Evolutionary conservation across 768 basidiomycete genomes (phyloP), one percentile per base, ranked within the genome.

Genomic region (Cubamyces sp.): DNA sequence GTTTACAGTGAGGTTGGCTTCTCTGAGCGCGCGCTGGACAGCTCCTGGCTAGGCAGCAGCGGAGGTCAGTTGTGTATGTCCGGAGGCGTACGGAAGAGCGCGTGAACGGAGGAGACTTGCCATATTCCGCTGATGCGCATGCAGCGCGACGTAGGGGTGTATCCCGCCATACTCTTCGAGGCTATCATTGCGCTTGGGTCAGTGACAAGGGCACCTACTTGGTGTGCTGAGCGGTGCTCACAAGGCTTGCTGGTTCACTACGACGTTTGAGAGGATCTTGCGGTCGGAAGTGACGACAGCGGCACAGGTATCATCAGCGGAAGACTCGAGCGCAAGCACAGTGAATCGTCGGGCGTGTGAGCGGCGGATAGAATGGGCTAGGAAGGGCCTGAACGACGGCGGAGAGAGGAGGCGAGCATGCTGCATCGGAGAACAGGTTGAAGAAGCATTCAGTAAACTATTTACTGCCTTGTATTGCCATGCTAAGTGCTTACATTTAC

Each of bases 251-350:
- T 98, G 96, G 70, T 90, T 92, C 41, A 92, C 76, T 62, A 98
- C 88, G 5, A 98, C 84, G 72, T 95, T 96, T 2, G 93, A 88
- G 55, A 91, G 84, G 42, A 98, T 80, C 70, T 79, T 69, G 19
- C 85, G 82, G 8, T 83, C 77, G 1, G 88, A 90, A 19, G 84
- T 83, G 39, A 99, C 90, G 52, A 98, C 80, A 0, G 96, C 90
- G 16, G 88, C 93, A 68, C 94, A 96, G 1, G 94, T 92, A 71
- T 98, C 97, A 73, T 99, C 96, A 15, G 94, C 94, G 14, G 93
- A 95, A 1, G 89, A 88, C 74, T 97, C 95, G 40, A 96, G 69
- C 8, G 85, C 90, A 8, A 92, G 81, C 15, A 92, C 86, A 1
- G 84, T 90, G 69, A 91, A 86, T 0, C 7, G 5, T 4, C 63